These are phyloP conservation scores for Aegle marmelos DNA, from an alignment of 345 rosid genomes.

Conservation along the genomic window DNA sequence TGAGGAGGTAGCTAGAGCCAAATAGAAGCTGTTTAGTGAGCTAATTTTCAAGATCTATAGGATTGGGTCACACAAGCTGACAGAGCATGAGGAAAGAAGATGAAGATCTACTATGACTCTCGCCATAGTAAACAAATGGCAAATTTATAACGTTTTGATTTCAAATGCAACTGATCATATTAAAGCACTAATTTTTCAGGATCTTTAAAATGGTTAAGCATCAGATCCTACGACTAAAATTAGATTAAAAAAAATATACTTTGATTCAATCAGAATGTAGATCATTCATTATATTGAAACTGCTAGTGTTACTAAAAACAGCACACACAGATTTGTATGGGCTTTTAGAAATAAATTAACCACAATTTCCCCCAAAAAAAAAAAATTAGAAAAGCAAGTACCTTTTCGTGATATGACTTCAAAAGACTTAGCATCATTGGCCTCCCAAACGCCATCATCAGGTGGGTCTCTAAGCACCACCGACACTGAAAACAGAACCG, in stretches of 20 bases:
- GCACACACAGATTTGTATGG: not conserved
- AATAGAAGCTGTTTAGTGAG: not conserved
- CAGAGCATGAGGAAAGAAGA: not conserved
- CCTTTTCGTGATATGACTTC: conserved; percentile 27
- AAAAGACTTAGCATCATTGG: conserved; percentile 9
- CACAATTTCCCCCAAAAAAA: not conserved
- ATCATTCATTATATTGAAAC: not conserved
- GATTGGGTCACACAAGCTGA: not conserved
- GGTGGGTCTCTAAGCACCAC: conserved; percentile 49
- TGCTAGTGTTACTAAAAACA: not conserved
- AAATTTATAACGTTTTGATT: too few species aligned
- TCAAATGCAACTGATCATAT: not conserved
- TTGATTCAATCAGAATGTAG: not conserved
- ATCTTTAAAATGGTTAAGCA: not conserved
- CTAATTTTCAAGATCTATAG: not conserved
- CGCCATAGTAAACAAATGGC: not conserved
- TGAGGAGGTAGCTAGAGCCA: not conserved
- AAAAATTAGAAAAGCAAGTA: not conserved
- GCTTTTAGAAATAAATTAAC: not conserved
- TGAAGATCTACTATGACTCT: not conserved
- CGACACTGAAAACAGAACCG: conserved; percentile 43
- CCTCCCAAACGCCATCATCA: conserved; percentile 27
- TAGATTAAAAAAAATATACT: not conserved
- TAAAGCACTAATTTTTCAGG: not conserved
- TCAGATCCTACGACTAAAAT: not conserved